Conservation (phyloP, 768 basidiomycete species). For the Russula ochroleuca region DNA sequence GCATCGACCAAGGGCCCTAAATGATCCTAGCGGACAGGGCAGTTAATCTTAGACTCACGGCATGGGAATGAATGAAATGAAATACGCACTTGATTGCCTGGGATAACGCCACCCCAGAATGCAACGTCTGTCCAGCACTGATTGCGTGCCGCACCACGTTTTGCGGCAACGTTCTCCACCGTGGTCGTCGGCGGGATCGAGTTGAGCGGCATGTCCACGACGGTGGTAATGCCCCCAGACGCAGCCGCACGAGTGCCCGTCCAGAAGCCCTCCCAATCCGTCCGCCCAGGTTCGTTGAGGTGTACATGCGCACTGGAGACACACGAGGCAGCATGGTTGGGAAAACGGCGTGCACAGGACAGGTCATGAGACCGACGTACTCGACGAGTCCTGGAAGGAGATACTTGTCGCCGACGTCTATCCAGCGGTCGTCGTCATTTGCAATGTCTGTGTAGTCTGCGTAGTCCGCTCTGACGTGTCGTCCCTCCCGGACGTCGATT, state of each 20-base stretch:
- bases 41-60: neutral
- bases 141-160: constrained; percentile 63
- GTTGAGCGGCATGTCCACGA: constrained; percentile 98
- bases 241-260: constrained; percentile 89
- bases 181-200: constrained; percentile 96
- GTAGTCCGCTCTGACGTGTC: constrained; percentile 25
- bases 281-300: constrained; percentile 89
- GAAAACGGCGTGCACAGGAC: neutral
- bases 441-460: constrained; percentile 30
- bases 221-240: constrained; percentile 90
- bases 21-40: constrained; percentile 46
- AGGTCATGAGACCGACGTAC: constrained; percentile 35
- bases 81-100: constrained; percentile 71
- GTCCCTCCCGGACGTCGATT: constrained; percentile 32
- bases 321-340: neutral
- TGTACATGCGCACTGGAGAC: constrained; percentile 77
- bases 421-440: constrained; percentile 30
- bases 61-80: neutral
- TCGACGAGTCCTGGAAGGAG: constrained; percentile 56
- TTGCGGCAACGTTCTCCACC: constrained; percentile 63
- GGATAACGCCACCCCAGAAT: constrained; percentile 95
- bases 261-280: constrained; percentile 91
- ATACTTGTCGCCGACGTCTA: constrained; percentile 39
- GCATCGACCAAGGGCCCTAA: constrained; percentile 69
- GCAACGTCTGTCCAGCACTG: constrained; percentile 81